phyloP scores from a whole-genome alignment of 768 basidiomycete genomes.

The Pholiota molesta region DNA sequence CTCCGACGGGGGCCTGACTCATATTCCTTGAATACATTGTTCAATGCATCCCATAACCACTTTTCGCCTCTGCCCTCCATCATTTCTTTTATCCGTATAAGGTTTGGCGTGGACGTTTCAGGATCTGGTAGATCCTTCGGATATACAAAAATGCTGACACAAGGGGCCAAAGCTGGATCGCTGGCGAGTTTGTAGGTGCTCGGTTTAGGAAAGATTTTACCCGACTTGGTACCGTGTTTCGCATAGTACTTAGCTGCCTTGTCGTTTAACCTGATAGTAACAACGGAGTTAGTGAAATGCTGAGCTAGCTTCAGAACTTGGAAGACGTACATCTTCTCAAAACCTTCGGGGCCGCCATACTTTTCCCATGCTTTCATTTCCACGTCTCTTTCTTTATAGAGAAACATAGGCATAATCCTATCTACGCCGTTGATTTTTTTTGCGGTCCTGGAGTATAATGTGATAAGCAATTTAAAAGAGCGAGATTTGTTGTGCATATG shows the following conservation, averaged over 20 bases:
- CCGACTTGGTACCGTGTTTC: background rate
- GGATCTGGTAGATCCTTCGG: background rate
- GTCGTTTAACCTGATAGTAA: background rate
- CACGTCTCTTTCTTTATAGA: slow-evolving; percentile 6
- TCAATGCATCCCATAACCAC: background rate
- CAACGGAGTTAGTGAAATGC: background rate
- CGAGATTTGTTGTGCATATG: too few relatives aligned
- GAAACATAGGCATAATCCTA: background rate
- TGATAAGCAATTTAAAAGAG: too few relatives aligned
- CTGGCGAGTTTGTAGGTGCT: background rate
- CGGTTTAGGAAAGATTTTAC: background rate
- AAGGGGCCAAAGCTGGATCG: background rate
- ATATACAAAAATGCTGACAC: too few relatives aligned
- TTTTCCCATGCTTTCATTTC: slow-evolving; percentile 6
- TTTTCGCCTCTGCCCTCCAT: background rate
- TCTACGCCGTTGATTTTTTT: background rate
- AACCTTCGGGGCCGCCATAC: background rate
- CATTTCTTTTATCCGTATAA: background rate
- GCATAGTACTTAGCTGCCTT: background rate
- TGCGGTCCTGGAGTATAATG: background rate
- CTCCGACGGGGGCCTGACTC: background rate
- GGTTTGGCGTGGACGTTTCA: background rate
- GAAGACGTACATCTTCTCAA: background rate
- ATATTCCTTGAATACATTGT: background rate
- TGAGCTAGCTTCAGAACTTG: background rate